Conservation (phyloP, 2,329 filamentous ascomycete genomes). For the Geoglossum cookeanum region DNA sequence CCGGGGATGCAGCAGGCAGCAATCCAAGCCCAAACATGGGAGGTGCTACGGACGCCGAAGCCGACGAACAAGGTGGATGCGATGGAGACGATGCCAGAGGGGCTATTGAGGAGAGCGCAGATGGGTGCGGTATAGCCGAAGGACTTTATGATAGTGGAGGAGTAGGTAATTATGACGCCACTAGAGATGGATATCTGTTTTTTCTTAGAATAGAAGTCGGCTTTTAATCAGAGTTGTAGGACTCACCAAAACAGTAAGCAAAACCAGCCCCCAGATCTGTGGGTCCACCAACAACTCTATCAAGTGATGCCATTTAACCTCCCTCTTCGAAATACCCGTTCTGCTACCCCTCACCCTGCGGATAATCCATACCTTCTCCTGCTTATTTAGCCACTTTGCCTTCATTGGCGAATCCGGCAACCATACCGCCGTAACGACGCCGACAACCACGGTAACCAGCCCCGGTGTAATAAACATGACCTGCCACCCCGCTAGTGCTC, state of each 20-base stretch:
- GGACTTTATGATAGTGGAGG: slow-evolving; percentile 31
- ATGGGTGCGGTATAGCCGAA: slow-evolving; percentile 27
- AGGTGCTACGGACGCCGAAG: slow-evolving; percentile 25
- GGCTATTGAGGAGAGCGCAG: slow-evolving; percentile 35
- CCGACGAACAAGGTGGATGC: slow-evolving; percentile 31
- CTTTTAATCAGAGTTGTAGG: background rate
- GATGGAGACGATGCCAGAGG: slow-evolving; percentile 33
- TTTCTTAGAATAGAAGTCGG: background rate
- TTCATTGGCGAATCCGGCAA: slow-evolving; percentile 32
- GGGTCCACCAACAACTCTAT: slow-evolving; percentile 31
- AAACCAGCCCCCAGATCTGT: slow-evolving; percentile 31
- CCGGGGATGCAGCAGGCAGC: slow-evolving; percentile 28
- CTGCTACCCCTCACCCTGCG: slow-evolving; percentile 38
- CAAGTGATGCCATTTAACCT: slow-evolving; percentile 33
- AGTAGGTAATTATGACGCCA: slow-evolving; percentile 36
- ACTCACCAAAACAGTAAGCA: slow-evolving; percentile 30
- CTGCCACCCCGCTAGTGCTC: slow-evolving; percentile 25
- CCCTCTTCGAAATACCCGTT: slow-evolving; percentile 35
- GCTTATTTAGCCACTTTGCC: slow-evolving; percentile 22
- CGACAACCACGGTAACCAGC: slow-evolving; percentile 26
- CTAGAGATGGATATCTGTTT: slow-evolving; percentile 29
- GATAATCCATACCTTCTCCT: slow-evolving; percentile 27
- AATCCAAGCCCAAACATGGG: slow-evolving; percentile 32
- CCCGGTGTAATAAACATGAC: slow-evolving; percentile 33
- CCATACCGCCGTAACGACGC: slow-evolving; percentile 22